Base-by-base conservation (phyloP, 306 rosid genomes). In the Castanea sativa region DNA sequence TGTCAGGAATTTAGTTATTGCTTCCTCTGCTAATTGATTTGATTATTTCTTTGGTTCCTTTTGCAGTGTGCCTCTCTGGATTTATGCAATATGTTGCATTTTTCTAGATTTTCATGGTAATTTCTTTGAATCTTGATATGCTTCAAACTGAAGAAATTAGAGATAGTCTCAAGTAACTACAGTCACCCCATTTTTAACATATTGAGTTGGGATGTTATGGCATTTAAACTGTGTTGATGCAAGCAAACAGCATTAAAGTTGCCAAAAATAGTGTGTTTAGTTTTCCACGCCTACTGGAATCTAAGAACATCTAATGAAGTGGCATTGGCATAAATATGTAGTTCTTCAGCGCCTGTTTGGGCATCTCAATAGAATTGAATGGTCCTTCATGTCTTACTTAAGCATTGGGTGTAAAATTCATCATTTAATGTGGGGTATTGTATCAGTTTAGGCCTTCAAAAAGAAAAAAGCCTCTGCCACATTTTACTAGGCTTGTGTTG, bases 41-140 rank as follows among this genome's bases (percentile, higher is more conserved):
- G 56, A 76, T 73, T 6, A n/a, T 78, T 55, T 73, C 55, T 79
- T 67, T 79, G 70, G 69, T 51, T 71, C 78, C 71, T 73, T 88
- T 83, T 86, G 75, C 96, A 95, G 99, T 76, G 74, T 91, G 78
- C 89, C 89, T 82, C 98, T 95, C 63, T 92, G 99, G 98, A 84
- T 91, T 76, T 92, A 92, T 77, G 92, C 97, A 83, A 85, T 92
- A 74, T 85, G 91, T 79, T 92, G 99, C 84, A 84, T 89, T 59
- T 85, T 91, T 75, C 92, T 95, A 59, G 88, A 95, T 79, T 88
- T 95, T 83, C 98, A 95, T 49, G 97, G 99, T 92, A 89, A 84
- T 67, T 71, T 71, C 74, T 71, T 33, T 16, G 29, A 78, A 16
- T 76, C 45, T 52, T 27, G 52, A 70, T 32, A 5, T 73, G 20